These are phyloP conservation scores for Diaporthe batatas DNA, from an alignment of 2,329 filamentous ascomycete species.

Conservation along the genomic window DNA sequence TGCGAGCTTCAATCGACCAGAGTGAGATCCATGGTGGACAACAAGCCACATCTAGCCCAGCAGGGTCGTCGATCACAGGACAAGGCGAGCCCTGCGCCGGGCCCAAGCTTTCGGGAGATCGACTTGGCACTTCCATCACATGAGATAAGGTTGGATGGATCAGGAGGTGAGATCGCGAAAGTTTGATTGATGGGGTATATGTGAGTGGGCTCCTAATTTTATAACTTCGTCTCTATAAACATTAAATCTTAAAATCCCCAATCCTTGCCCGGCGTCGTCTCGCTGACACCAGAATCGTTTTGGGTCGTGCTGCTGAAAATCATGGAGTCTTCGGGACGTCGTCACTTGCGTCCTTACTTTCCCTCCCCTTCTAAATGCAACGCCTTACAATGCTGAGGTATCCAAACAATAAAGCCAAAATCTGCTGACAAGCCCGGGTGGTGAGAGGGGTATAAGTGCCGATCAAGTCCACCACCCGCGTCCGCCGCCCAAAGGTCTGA, in stretches of 20 bases:
- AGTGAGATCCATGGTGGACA: not conserved
- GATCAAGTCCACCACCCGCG: not conserved
- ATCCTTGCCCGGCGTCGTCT: not conserved
- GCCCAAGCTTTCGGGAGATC: constrained; percentile 27
- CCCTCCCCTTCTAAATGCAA: constrained; percentile 35
- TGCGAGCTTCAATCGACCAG: not conserved
- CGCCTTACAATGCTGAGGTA: constrained; percentile 39
- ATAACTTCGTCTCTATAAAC: not conserved
- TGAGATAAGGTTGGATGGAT: constrained; percentile 8
- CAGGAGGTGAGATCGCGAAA: constrained; percentile 18
- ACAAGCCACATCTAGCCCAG: not conserved
- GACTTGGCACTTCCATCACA: constrained; percentile 6
- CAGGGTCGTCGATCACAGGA: not conserved
- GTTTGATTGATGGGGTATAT: constrained; percentile 26
- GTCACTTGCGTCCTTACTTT: not conserved
- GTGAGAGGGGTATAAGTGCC: not conserved
- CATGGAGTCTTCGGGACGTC: constrained; percentile 8
- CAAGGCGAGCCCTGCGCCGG: constrained; percentile 15
- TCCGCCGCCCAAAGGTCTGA: not conserved
- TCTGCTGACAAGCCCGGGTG: not conserved
- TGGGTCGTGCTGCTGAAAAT: not conserved
- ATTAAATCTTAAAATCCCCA: constrained; percentile 15
- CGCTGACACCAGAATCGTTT: not conserved
- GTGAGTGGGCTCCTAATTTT: not conserved
- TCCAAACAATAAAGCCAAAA: constrained; percentile 12